Evolutionary conservation across 2,329 filamentous ascomycete species (phyloP), one percentile per base, ranked within the genome.

Genomic region (Akanthomyces lecanii): DNA sequence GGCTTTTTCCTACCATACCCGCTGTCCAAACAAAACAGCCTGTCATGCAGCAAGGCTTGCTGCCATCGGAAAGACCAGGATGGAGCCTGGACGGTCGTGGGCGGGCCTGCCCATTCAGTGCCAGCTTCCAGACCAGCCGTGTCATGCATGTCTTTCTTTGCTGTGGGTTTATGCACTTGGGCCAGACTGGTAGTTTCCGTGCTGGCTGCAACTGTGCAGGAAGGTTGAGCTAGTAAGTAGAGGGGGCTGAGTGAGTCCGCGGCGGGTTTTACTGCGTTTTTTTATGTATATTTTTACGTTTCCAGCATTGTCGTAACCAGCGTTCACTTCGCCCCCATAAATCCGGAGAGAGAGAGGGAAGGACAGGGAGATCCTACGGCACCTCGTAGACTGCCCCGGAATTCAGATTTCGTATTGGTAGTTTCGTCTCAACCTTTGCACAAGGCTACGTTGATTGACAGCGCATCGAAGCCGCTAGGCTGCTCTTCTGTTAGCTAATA

Each of bases 111-210:
- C 5, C 40, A 6, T 30, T 2, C 28, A 30, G 28, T 40, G 30
- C 23, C 55, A 38, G 8, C 55, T 58, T 58, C 30, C 30, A 25
- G 55, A 54, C 50, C 48, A 40, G 47, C 28, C 21, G 14, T 47
- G 16, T 53, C 12, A 47, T 54, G 50, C 50, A 38, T 28, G 40
- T 54, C 58, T 54, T 11, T 48, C 58, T 40, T 60, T 47, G 28
- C 40, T 47, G 48, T 54, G 45, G 25, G n/a, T 28, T 50, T n/a
- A 28, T 25, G 42, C 56, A 11, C 18, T 18, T 10, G 50, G 28
- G 12, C 28, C 33, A 36, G 28, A 28, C 30, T 51, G 14, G 30
- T 28, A 48, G 33, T 59, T 42, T 42, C 16, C 42, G 25, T 14
- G 38, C 12, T 40, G 38, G 54, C 40, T 28, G 25, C 54, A 30